A percentile compares a stretch with the other conserved stretches of the same genome.
Evolutionary conservation across 2,329 filamentous ascomycete species (phyloP).

Genomic region (Fusarium newnesense): DNA sequence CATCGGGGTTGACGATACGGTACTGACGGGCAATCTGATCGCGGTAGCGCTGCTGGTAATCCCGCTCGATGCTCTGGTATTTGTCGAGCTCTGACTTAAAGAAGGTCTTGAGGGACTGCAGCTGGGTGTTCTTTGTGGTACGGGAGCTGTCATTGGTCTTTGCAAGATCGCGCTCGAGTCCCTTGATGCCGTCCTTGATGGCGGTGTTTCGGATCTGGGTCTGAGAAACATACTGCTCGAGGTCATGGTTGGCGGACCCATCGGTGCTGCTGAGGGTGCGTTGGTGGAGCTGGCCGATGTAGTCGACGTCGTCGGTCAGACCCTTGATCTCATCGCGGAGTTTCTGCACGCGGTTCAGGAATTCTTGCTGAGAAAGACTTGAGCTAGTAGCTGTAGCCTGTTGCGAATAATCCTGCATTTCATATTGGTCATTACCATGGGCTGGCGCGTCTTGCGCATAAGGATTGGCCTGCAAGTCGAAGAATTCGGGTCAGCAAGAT

Average conservation of each 20-base stretch:
- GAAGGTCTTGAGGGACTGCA: slow-evolving; percentile 74
- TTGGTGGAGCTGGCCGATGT: slow-evolving; percentile 77
- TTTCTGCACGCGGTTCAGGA: slow-evolving; percentile 73
- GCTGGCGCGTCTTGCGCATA: slow-evolving; percentile 44
- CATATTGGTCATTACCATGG: slow-evolving; percentile 58
- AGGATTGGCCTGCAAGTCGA: slow-evolving; percentile 41
- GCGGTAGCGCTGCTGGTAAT: slow-evolving; percentile 76
- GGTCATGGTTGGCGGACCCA: slow-evolving; percentile 62
- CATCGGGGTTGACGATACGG: slow-evolving; percentile 83
- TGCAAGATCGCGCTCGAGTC: slow-evolving; percentile 75
- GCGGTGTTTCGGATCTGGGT: slow-evolving; percentile 78
- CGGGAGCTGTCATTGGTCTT: slow-evolving; percentile 70
- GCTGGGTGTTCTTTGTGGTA: slow-evolving; percentile 75
- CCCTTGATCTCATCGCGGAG: slow-evolving; percentile 75
- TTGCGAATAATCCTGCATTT: slow-evolving; percentile 64
- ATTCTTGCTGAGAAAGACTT: slow-evolving; percentile 70
- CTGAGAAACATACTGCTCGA: slow-evolving; percentile 74
- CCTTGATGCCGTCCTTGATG: slow-evolving; percentile 83
- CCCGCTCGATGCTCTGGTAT: slow-evolving; percentile 76
- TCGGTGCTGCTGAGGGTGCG: slow-evolving; percentile 75
- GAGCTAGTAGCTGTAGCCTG: slow-evolving; percentile 41
- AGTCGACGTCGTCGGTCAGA: slow-evolving; percentile 73
- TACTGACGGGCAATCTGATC: slow-evolving; percentile 85
- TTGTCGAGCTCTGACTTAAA: slow-evolving; percentile 78
- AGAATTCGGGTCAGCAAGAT: slow-evolving; percentile 29